Conservation (phyloP, 768 basidiomycete species). For the Termitomyces sp. region DNA sequence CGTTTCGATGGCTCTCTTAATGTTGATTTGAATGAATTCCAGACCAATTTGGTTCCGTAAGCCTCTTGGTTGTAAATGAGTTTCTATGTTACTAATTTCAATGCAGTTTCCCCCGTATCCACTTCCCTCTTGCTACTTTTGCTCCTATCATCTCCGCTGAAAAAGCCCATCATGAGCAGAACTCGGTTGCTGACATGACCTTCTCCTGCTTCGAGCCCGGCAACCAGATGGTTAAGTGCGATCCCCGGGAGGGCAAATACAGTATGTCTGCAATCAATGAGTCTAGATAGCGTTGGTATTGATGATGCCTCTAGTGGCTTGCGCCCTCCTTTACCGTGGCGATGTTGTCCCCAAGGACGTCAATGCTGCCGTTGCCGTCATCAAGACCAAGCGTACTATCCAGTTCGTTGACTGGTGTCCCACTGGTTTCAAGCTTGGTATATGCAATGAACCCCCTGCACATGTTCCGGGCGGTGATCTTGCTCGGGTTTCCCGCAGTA, state of each 20-base stretch:
- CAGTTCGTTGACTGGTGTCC: constrained; percentile 99
- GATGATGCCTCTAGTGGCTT: constrained; percentile 61
- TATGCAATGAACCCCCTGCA: constrained; percentile 95
- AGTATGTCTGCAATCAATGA: constrained; percentile 45
- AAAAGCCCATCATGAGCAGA: constrained; percentile 95
- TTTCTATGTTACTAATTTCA: constrained; percentile 32
- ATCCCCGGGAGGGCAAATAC: constrained; percentile 97
- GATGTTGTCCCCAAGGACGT: constrained; percentile 97
- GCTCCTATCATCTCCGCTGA: constrained; percentile 92
- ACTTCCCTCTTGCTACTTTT: constrained; percentile 96
- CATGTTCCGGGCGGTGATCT: constrained; percentile 92
- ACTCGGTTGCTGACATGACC: constrained; percentile 98
- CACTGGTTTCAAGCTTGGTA: constrained; percentile 97
- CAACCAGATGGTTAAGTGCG: constrained; percentile 95
- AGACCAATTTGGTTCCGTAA: constrained; percentile 96
- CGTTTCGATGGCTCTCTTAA: constrained; percentile 97
- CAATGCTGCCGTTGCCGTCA: constrained; percentile 84
- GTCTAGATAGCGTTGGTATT: constrained; percentile 1
- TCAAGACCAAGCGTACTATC: constrained; percentile 98
- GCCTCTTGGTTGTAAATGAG: constrained; percentile 67
- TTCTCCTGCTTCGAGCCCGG: constrained; percentile 96
- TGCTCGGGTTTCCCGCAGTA: constrained; percentile 86
- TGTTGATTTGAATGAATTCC: constrained; percentile 97
- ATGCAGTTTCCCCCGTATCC: constrained; percentile 89
- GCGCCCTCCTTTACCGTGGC: constrained; percentile 88